These are phyloP conservation scores for Talaromyces liani DNA, from an alignment of 495 filamentous ascomycete genomes.

Conservation along the genomic window DNA sequence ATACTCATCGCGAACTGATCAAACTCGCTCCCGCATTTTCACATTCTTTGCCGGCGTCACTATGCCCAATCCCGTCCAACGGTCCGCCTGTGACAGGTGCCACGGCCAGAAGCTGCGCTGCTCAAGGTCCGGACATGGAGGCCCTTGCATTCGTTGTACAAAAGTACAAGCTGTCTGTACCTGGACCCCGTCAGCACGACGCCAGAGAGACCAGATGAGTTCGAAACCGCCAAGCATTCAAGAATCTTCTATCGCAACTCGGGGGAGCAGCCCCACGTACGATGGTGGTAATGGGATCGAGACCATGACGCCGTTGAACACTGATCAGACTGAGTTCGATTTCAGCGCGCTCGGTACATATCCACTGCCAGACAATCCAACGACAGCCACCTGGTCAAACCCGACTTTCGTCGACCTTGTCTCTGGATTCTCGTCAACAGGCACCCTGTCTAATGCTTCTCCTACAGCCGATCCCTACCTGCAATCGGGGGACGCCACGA, in stretches of 20 bases:
- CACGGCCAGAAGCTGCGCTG: constrained; percentile 21
- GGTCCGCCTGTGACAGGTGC: constrained; percentile 18
- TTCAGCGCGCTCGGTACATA: constrained; percentile 5
- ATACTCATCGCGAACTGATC: background rate
- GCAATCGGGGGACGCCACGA: background rate
- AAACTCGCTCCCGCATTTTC: background rate
- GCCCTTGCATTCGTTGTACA: constrained; percentile 7
- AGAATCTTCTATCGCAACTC: background rate
- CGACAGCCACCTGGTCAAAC: constrained; percentile 4
- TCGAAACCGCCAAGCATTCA: constrained; percentile 4
- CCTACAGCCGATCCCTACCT: constrained; percentile 1
- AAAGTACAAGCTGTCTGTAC: constrained; percentile 10
- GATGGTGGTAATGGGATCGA: background rate
- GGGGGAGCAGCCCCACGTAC: background rate
- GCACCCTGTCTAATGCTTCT: background rate
- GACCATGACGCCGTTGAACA: constrained; percentile 1
- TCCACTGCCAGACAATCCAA: constrained; percentile 1
- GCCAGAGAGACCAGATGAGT: background rate
- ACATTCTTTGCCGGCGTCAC: background rate
- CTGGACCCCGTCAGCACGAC: constrained; percentile 5
- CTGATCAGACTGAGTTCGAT: background rate
- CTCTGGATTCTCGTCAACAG: background rate
- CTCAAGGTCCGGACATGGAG: constrained; percentile 9
- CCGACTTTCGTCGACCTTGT: constrained; percentile 2
- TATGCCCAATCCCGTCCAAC: constrained; percentile 8